phyloP scores from a whole-genome alignment of 2,329 filamentous ascomycete species.

The Fusarium incarnatum region DNA sequence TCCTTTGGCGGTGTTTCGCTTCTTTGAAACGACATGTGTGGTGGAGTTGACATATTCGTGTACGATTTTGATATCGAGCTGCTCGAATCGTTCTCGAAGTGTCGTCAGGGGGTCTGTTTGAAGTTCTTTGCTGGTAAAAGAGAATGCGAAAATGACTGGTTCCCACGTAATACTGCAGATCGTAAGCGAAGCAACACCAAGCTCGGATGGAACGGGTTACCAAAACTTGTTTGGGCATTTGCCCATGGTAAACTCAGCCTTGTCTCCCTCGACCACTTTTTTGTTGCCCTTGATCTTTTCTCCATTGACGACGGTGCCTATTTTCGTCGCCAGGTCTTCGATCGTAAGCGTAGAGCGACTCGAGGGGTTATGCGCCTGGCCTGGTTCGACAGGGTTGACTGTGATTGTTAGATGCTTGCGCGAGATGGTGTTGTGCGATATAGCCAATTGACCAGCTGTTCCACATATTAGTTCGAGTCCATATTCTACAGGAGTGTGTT shows the following conservation, averaged over 20 bases:
- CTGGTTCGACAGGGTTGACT: conserved; percentile 72
- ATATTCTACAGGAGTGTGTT: neutral
- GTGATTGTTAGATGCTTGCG: conserved; percentile 86
- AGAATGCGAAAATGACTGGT: conserved; percentile 84
- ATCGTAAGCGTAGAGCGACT: conserved; percentile 77
- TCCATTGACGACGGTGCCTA: conserved; percentile 83
- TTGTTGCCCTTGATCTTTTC: conserved; percentile 73
- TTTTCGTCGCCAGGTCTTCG: conserved; percentile 84
- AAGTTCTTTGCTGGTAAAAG: conserved; percentile 76
- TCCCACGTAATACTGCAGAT: conserved; percentile 78
- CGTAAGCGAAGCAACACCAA: conserved; percentile 18
- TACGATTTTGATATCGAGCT: conserved; percentile 88
- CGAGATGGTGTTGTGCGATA: conserved; percentile 86
- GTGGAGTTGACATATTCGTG: conserved; percentile 78
- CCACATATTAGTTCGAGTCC: conserved; percentile 2
- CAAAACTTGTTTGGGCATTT: conserved; percentile 72
- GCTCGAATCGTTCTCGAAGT: conserved; percentile 76
- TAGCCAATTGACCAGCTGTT: conserved; percentile 73
- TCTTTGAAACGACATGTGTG: conserved; percentile 89
- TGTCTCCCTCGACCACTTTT: conserved; percentile 61
- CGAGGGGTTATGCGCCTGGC: conserved; percentile 73
- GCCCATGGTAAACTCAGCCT: conserved; percentile 77
- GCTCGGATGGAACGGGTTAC: conserved; percentile 52
- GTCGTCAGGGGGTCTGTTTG: conserved; percentile 72
- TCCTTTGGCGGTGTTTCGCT: conserved; percentile 88